These are phyloP conservation scores for Trichothecium sympodiale DNA, from an alignment of 2,329 filamentous ascomycete genomes.

Conservation along the genomic window DNA sequence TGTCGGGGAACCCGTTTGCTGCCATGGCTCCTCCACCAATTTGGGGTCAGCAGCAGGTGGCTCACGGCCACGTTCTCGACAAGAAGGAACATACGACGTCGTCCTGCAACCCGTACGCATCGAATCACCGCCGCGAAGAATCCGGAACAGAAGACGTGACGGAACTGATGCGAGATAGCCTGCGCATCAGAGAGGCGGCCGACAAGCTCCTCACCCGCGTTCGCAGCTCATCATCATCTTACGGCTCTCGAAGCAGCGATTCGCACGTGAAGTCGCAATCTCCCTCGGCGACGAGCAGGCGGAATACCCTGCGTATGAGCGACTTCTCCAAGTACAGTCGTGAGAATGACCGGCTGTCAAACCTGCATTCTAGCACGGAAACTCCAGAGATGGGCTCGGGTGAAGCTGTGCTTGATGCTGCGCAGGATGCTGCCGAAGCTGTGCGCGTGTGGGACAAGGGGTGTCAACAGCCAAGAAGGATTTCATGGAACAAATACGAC, in stretches of 20 bases:
- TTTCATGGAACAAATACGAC: slow-evolving; percentile 10
- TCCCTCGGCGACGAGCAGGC: slow-evolving; percentile 11
- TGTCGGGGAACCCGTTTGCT: no score
- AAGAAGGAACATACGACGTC: no score
- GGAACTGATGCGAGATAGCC: slow-evolving; percentile 7
- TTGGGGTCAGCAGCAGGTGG: no score
- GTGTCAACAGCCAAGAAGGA: no score
- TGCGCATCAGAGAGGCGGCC: neutral
- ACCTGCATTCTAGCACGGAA: slow-evolving; percentile 16
- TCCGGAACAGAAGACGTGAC: neutral
- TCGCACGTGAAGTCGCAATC: slow-evolving; percentile 12
- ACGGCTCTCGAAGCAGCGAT: slow-evolving; percentile 4
- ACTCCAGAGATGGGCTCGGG: slow-evolving; percentile 1
- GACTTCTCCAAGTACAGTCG: slow-evolving; percentile 17
- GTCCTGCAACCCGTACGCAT: no score
- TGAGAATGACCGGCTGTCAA: slow-evolving; percentile 16
- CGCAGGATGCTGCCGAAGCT: slow-evolving; percentile 2
- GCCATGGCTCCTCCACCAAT: no score
- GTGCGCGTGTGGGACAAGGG: slow-evolving; percentile 1
- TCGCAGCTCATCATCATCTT: slow-evolving; percentile 6
- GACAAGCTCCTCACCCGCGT: neutral
- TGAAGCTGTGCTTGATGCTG: neutral
- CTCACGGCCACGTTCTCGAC: no score
- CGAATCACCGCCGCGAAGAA: neutral
- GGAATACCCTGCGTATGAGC: slow-evolving; percentile 15